Evolutionary conservation across 805 yeast species (phyloP), one percentile per base, ranked within the genome.

Genomic region (Wickerhamomyces chambardii): DNA sequence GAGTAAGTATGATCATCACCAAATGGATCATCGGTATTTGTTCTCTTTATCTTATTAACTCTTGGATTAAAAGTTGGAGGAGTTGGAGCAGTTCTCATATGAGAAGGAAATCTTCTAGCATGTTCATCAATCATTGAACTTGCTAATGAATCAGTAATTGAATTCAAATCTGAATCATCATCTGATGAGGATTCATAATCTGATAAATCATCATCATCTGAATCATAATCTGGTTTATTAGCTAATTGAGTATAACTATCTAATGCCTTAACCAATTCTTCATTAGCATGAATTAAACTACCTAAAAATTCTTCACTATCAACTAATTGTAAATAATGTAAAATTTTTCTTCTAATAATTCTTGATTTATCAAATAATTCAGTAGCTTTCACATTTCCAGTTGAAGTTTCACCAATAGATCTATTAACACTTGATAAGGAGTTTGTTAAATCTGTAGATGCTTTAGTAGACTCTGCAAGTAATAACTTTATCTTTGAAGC

Each of bases 251-350:
- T 95, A 53, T 75, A 89, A 35, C 64, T 59, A 46, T 76, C 74
- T 47, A 92, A 68, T 0, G 87, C 80, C 4, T 63, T 63, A 6
- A 92, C 94, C 41, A 92, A 68, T 53, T 85, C 89, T 48, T 92
- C 98, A 53, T 92, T 92, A 31, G 96, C 94, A 46, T 75, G 80
- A 38, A 92, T 75, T 42, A 92, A 67, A 30, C 85, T 71, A n/a
- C 97, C 97, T 42, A 92, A 59, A 41, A 77, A 82, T 49, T 85
- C 95, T 43, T 89, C 97, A 39, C 77, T 78, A 30, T 84, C 82
- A 29, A 87, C 85, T 34, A 75, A 66, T 58, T 92, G 97, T 44
- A 92, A 67, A 53, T 87, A 87, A 42, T 86, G 64, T 43, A 92
- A 64, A 14, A 92, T 75, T 47, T 76, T 78, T 40, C 95, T 70